Base-by-base conservation (phyloP, 1,284 basidiomycete species). In the Exsudoporus floridanus region DNA sequence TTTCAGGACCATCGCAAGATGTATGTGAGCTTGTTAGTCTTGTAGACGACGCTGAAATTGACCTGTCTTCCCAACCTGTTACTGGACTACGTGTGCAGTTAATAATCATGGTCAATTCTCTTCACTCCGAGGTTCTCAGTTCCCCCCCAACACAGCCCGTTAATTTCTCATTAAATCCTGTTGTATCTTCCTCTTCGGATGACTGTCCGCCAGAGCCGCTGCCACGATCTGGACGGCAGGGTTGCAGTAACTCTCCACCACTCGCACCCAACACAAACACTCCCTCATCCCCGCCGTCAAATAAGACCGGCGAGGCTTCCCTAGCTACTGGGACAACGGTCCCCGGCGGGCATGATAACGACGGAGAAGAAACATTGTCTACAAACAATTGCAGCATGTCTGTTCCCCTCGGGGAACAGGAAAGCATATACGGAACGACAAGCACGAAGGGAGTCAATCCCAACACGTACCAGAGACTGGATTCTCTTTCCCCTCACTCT, bases 401-500 rank as follows among this genome's bases (percentile, higher is more conserved):
- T 35, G 14, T 14, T 21, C 46, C 18, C 16, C 39, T 46, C 34
- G 44, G 23, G 25, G 27, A 45, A 10, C 52, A 45, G 19, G 54
- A 54, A 46, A 38, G 42, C 46, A 41, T 49, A 28, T 44, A 30
- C 48, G 31, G 21, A 45, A 19, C 33, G 8, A 40, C 35, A 47
- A 52, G 50, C 44, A 53, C 38, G 41, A 55, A 50, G 28, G 57
- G 19, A 9, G 39, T 34, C 25, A 25, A 43, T 41, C 16, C 28
- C 39, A 46, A 45, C 37, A 46, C 36, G 5, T 43, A 56, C 28
- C 57, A 53, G 36, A 55, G 52, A 51, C 36, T 72, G 25, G 58
- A 64, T 19, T 71, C 72, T 25, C 57, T 75, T 31, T 76, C 75
- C 23, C 73, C 73, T 7, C 60, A 64, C 13, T 74, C 77, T 45